A percentile compares a stretch with the other conserved stretches of the same genome.
phyloP scores from a whole-genome alignment of 176 grass and related monocot genomes.

The Canna indica region DNA sequence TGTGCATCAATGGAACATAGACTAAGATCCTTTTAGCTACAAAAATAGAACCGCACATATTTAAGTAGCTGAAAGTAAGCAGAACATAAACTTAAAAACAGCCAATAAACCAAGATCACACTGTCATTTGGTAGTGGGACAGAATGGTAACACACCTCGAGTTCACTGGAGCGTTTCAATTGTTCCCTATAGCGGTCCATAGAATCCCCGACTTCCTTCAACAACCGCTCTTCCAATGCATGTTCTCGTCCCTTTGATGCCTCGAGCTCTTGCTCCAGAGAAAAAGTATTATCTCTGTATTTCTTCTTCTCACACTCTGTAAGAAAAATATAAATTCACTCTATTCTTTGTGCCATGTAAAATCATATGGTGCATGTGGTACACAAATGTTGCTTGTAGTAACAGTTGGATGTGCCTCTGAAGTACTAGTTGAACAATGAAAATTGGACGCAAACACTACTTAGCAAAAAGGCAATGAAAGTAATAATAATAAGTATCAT shows the following conservation, averaged over 20 bases:
- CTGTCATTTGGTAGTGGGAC: neutral
- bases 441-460: neutral
- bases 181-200: conserved; percentile 49
- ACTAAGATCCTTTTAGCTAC: neutral
- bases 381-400: too few species aligned
- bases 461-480: neutral
- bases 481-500: too few species aligned
- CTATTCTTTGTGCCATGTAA: neutral
- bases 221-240: conserved; percentile 58
- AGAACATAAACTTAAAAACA: neutral
- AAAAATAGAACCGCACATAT: neutral
- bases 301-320: conserved; percentile 66
- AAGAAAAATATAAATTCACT: conserved; percentile 22
- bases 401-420: too few species aligned
- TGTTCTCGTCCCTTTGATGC: conserved; percentile 71
- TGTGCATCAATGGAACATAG: neutral
- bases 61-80: neutral
- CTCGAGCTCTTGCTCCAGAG: conserved; percentile 75
- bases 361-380: too few species aligned
- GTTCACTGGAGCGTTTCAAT: conserved; percentile 60
- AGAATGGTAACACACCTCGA: conserved; percentile 40
- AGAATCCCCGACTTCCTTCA: conserved; percentile 68
- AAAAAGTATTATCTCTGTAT: conserved; percentile 46
- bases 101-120: neutral
- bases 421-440: conserved; percentile 12